Conservation (phyloP, 768 basidiomycete species). For the Termitomyces sp. region DNA sequence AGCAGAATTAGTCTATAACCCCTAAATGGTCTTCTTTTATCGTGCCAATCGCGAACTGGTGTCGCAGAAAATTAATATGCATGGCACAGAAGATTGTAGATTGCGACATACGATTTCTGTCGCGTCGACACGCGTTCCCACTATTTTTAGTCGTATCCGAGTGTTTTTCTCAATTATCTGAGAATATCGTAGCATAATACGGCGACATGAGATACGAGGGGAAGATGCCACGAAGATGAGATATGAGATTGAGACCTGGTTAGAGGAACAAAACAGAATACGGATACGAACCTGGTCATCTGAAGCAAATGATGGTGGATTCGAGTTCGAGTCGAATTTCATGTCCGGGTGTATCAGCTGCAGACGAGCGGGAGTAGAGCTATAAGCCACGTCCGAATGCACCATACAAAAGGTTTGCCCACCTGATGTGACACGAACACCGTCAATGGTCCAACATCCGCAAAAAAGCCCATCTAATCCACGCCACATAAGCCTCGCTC, state of each 20-base stretch:
- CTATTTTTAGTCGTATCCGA: slow-evolving; percentile 89
- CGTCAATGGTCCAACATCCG: slow-evolving; percentile 89
- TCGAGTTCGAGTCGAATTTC: slow-evolving; percentile 92
- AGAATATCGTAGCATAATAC: not conserved
- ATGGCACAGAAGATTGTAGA: not conserved
- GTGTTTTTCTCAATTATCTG: slow-evolving; percentile 94
- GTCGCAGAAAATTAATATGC: not conserved
- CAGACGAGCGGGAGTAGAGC: not conserved
- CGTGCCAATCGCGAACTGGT: slow-evolving; percentile 92
- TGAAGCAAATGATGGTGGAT: slow-evolving; percentile 94
- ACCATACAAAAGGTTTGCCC: slow-evolving; percentile 17
- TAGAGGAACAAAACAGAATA: not conserved
- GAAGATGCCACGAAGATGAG: not conserved
- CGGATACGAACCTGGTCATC: slow-evolving; percentile 73
- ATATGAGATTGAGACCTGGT: not conserved
- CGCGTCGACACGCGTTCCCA: slow-evolving; percentile 97
- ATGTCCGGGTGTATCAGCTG: slow-evolving; percentile 94
- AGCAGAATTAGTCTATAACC: slow-evolving; percentile 64
- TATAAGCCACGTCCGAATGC: slow-evolving; percentile 1
- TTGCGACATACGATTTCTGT: slow-evolving; percentile 82
- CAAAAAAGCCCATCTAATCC: slow-evolving; percentile 96
- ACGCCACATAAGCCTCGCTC: not conserved
- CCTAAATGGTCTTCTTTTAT: slow-evolving; percentile 99
- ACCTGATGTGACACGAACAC: slow-evolving; percentile 98
- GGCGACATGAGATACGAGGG: not conserved